These are phyloP conservation scores for Mucor plumbeus DNA, from an alignment of 371 early-diverging fungal species.

Conservation along the genomic window DNA sequence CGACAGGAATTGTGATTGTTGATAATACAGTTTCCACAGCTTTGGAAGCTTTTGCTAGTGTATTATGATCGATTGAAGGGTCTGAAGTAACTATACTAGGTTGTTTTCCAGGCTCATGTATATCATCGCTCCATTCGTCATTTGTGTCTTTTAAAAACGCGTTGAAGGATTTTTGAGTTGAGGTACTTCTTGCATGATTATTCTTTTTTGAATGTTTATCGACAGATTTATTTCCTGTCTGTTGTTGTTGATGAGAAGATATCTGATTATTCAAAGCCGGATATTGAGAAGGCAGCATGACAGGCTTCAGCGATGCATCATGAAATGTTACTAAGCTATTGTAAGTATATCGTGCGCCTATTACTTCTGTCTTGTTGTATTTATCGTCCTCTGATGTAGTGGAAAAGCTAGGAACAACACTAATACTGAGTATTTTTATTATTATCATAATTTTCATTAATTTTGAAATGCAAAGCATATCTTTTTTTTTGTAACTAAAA, in stretches of 20 bases:
- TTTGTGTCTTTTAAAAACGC: slow-evolving; percentile 57
- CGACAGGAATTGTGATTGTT: neutral
- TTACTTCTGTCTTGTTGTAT: slow-evolving; percentile 18
- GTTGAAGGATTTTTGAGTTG: slow-evolving; percentile 50
- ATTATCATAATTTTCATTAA: slow-evolving; percentile 7
- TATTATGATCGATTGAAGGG: slow-evolving; percentile 9
- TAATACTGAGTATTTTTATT: slow-evolving; percentile 32
- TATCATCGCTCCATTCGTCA: slow-evolving; percentile 59
- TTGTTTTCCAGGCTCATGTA: slow-evolving; percentile 21
- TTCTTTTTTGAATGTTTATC: slow-evolving; percentile 8
- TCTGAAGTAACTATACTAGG: neutral
- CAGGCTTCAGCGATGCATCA: slow-evolving; percentile 5
- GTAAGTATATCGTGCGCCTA: slow-evolving; percentile 54
- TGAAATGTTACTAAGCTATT: slow-evolving; percentile 40
- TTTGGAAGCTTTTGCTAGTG: slow-evolving; percentile 12
- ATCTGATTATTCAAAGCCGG: neutral
- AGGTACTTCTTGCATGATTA: slow-evolving; percentile 37
- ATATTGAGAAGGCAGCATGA: slow-evolving; percentile 26
- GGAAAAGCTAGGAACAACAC: slow-evolving; percentile 34
- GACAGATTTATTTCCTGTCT: neutral
- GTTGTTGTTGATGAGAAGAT: slow-evolving; percentile 1
- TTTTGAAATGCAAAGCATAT: neutral
- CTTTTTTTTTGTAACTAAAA: too few relatives aligned
- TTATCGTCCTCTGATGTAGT: neutral
- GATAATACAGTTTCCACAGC: slow-evolving; percentile 15